A percentile compares a stretch with the other conserved stretches of the same genome.
Evolutionary conservation across 2,329 filamentous ascomycete species (phyloP).

Genomic region (Calonectria montana): DNA sequence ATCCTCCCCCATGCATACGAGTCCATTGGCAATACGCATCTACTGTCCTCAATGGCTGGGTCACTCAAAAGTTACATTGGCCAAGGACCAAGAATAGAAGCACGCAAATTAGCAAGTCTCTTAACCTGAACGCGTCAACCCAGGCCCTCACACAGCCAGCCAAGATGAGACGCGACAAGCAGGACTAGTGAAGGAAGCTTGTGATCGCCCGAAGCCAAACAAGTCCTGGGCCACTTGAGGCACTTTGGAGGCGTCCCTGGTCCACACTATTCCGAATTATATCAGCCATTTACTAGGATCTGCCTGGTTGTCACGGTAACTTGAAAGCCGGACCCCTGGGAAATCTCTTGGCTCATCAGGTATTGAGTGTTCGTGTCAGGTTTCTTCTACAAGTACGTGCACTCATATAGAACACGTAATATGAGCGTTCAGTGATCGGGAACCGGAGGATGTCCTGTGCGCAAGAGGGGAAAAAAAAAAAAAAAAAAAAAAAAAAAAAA

Average conservation of each 20-base stretch:
- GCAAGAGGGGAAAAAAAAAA: neutral
- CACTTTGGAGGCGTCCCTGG: slow-evolving; percentile 20
- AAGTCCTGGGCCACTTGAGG: slow-evolving; percentile 2
- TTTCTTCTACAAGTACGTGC: neutral
- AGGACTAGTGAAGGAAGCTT: slow-evolving; percentile 23
- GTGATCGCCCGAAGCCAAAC: slow-evolving; percentile 29
- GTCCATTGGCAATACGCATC: neutral
- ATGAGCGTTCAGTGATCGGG: neutral
- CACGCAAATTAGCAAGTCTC: slow-evolving; percentile 10
- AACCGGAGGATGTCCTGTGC: neutral
- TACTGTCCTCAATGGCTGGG: slow-evolving; percentile 15
- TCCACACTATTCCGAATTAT: slow-evolving; percentile 31
- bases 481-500: too few relatives aligned
- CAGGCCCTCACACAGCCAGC: slow-evolving; percentile 5
- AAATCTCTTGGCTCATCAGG: slow-evolving; percentile 30
- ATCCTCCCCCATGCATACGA: neutral
- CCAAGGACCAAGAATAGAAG: slow-evolving; percentile 19
- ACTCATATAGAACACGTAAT: slow-evolving; percentile 3
- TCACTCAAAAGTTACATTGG: slow-evolving; percentile 9
- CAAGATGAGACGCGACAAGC: slow-evolving; percentile 19
- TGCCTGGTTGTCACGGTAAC: slow-evolving; percentile 43
- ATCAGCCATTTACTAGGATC: slow-evolving; percentile 29
- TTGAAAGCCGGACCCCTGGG: slow-evolving; percentile 29
- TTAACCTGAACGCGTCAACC: slow-evolving; percentile 8
- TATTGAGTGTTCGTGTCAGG: slow-evolving; percentile 27